A percentile compares a stretch with the other conserved stretches of the same genome.
These are phyloP conservation scores for Penicillium sp. DNA, from an alignment of 2,329 filamentous ascomycete species.

Conservation along the genomic window DNA sequence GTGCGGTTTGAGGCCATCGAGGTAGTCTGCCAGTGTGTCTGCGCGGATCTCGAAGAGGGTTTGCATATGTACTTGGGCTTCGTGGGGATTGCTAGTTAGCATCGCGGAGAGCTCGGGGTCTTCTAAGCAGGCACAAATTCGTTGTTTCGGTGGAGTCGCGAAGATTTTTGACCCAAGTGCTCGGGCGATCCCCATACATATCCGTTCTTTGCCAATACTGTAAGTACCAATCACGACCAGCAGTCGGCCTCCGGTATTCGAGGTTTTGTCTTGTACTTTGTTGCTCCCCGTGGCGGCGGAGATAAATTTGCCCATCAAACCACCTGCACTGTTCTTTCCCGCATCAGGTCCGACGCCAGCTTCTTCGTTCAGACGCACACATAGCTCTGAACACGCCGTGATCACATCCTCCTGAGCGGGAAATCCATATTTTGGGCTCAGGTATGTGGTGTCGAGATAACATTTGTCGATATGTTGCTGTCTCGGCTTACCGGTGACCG, in stretches of 20 bases:
- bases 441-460: conserved; percentile 95
- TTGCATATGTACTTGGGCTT: conserved; percentile 97
- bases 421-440: conserved; percentile 94
- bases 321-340: conserved; percentile 54
- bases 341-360: conserved; percentile 56
- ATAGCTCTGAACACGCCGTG: conserved; percentile 80
- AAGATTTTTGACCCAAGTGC: conserved; percentile 87
- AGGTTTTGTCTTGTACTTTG: conserved; percentile 24
- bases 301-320: conserved; percentile 64
- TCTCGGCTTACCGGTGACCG: conserved; percentile 65
- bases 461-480: conserved; percentile 92
- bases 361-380: conserved; percentile 70
- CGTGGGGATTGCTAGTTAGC: conserved; percentile 74
- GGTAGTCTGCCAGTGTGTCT: conserved; percentile 85
- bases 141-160: conserved; percentile 76
- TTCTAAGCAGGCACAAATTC: conserved; percentile 79
- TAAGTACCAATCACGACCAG: conserved; percentile 95
- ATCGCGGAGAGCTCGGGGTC: conserved; percentile 75
- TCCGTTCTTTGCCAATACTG: conserved; percentile 95
- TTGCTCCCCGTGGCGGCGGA: conserved; percentile 43
- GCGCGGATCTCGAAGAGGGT: conserved; percentile 89
- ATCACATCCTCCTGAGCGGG: conserved; percentile 87
- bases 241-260: conserved; percentile 61
- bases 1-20: conserved; percentile 72
- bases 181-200: conserved; percentile 87